These are phyloP conservation scores for Dioszegia aurantiaca DNA, from an alignment of 768 basidiomycete species.

Conservation along the genomic window DNA sequence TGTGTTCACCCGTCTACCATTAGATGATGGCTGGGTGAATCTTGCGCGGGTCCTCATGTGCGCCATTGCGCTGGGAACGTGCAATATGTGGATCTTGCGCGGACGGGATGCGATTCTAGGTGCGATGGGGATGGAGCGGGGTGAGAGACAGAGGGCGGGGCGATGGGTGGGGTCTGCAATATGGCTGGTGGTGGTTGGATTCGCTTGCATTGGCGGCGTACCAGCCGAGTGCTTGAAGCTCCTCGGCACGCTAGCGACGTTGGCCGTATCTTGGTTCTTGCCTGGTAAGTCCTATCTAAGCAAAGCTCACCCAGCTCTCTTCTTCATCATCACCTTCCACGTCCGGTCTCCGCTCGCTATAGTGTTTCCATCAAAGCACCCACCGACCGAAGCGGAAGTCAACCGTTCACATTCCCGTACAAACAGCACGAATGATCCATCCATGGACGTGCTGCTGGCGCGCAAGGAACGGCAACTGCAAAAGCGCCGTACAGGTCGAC, in stretches of 20 bases:
- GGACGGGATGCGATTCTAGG: slow-evolving; percentile 40
- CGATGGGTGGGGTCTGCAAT: slow-evolving; percentile 41
- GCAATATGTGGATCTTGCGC: slow-evolving; percentile 41
- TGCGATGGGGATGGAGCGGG: slow-evolving; percentile 40
- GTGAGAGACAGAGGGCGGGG: slow-evolving; percentile 40
- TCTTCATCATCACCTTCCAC: slow-evolving; percentile 79
- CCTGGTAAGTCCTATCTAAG: slow-evolving; percentile 33
- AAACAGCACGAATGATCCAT: slow-evolving; percentile 53
- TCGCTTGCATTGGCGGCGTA: slow-evolving; percentile 43
- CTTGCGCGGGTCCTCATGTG: slow-evolving; percentile 45
- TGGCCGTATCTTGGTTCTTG: slow-evolving; percentile 47
- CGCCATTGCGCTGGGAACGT: slow-evolving; percentile 33
- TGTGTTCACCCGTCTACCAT: slow-evolving; percentile 34
- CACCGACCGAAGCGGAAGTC: slow-evolving; percentile 23
- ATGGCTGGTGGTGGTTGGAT: slow-evolving; percentile 33
- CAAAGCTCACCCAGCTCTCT: slow-evolving; percentile 56
- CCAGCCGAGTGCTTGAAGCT: slow-evolving; percentile 42
- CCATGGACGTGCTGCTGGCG: slow-evolving; percentile 61
- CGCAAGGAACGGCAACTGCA: slow-evolving; percentile 84
- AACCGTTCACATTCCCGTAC: slow-evolving; percentile 22
- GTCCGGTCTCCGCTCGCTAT: slow-evolving; percentile 81
- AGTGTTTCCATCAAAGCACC: slow-evolving; percentile 62
- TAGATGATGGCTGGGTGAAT: slow-evolving; percentile 44
- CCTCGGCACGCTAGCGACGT: slow-evolving; percentile 37
- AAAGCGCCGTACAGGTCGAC: slow-evolving; percentile 64